phyloP scores from a whole-genome alignment of 2,329 filamentous ascomycete genomes.

The Trichoderma pleuroti region DNA sequence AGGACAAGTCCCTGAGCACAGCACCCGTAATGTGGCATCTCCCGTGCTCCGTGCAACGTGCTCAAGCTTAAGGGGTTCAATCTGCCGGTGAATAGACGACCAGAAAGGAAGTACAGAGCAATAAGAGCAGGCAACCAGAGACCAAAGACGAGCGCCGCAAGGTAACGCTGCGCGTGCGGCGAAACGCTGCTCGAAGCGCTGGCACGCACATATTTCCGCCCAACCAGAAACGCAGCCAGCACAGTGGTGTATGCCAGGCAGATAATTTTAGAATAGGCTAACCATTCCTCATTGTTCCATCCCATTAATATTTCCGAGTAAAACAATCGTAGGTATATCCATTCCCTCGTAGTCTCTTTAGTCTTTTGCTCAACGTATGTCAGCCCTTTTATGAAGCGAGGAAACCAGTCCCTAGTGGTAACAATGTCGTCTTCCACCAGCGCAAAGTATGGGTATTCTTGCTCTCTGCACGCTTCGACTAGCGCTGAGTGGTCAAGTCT shows the following conservation, averaged over 20 bases:
- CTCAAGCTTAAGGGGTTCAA: constrained; percentile 23
- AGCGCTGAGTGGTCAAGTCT: constrained; percentile 34
- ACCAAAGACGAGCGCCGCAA: constrained; percentile 27
- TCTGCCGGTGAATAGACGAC: constrained; percentile 28
- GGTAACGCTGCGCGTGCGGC: constrained; percentile 25
- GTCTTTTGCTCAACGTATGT: constrained; percentile 28
- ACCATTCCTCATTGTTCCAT: constrained; percentile 38
- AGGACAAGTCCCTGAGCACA: constrained; percentile 39
- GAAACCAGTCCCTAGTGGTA: constrained; percentile 35
- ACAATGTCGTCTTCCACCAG: constrained; percentile 39
- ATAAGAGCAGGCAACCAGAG: constrained; percentile 35
- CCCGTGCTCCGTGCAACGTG: constrained; percentile 25
- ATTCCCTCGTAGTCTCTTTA: constrained; percentile 24
- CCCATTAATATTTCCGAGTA: constrained; percentile 39
- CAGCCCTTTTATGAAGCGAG: constrained; percentile 29
- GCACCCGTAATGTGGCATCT: constrained; percentile 39
- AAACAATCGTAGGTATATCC: constrained; percentile 39
- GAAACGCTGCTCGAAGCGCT: constrained; percentile 16
- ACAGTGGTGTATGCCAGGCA: constrained; percentile 28
- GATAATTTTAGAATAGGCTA: constrained; percentile 29
- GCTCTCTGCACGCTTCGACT: constrained; percentile 31
- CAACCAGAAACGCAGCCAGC: constrained; percentile 22
- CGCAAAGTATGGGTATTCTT: constrained; percentile 33
- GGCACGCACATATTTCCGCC: not conserved
- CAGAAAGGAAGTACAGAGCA: constrained; percentile 30